A percentile compares a stretch with the other conserved stretches of the same genome.
These are phyloP conservation scores for Clavariopsis aquatica DNA, from an alignment of 495 filamentous ascomycete species.

Conservation along the genomic window DNA sequence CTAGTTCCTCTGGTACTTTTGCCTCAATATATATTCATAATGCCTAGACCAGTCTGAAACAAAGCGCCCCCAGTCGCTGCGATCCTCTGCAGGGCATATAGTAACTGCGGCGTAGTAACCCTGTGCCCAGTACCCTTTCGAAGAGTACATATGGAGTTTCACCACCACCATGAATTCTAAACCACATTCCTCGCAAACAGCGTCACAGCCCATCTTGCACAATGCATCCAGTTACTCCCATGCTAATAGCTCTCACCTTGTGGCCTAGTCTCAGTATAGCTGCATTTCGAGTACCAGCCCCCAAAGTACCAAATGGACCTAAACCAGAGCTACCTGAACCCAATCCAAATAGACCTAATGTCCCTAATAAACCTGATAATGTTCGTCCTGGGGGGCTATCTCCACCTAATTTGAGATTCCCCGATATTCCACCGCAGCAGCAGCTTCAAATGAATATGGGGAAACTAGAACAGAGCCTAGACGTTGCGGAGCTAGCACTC, in stretches of 20 bases:
- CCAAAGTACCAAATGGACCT: background rate
- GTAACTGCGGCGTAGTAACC: background rate
- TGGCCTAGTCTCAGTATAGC: background rate
- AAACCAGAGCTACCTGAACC: too few species aligned
- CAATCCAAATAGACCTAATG: background rate
- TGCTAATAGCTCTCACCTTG: background rate
- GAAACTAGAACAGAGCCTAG: slow-evolving; percentile 3
- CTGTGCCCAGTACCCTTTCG: background rate
- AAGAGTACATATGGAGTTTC: background rate
- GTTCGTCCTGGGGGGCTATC: background rate
- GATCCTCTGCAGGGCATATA: background rate
- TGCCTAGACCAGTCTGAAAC: background rate
- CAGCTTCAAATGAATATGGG: slow-evolving; percentile 2
- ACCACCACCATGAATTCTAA: background rate
- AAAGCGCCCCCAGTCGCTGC: background rate
- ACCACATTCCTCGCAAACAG: background rate
- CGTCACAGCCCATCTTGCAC: background rate
- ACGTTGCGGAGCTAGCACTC: background rate
- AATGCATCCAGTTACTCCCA: background rate
- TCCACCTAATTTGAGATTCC: background rate
- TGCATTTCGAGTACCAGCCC: background rate
- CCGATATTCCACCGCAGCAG: background rate
- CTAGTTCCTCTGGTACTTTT: background rate
- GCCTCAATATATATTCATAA: background rate
- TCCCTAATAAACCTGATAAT: background rate